Percentiles rank a stretch among this genome's conserved stretches.
phyloP scores from a whole-genome alignment of 139 green algal species.

The Asterochloris sp. region DNA sequence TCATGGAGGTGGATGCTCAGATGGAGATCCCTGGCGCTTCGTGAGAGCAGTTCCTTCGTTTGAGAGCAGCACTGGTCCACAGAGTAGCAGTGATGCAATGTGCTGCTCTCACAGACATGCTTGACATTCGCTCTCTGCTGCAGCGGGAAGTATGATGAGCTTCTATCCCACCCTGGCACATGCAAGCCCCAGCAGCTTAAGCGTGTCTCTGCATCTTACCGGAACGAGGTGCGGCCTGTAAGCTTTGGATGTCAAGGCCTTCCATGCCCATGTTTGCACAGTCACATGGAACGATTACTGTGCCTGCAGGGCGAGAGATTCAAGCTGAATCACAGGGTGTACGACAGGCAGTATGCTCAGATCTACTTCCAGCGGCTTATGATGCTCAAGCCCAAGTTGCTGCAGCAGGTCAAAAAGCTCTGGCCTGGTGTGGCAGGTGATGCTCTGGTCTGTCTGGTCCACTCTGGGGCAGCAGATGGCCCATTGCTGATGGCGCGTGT shows the following conservation, averaged over 20 bases:
- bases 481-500: no score
- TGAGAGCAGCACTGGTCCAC: no score
- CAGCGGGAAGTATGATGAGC: constrained; percentile 10
- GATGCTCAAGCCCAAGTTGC: constrained; percentile 48
- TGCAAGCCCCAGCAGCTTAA: not conserved
- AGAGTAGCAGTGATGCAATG: no score
- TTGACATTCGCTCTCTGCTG: not conserved
- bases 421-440: constrained; percentile 73
- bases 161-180: constrained; percentile 9
- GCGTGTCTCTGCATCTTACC: constrained; percentile 1
- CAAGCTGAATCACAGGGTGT: constrained; percentile 4
- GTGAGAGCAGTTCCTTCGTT: no score
- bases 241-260: not conserved
- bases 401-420: constrained; percentile 24
- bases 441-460: no score
- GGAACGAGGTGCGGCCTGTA: not conserved
- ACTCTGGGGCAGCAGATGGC: no score
- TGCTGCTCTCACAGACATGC: no score
- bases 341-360: constrained; percentile 81
- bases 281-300: not conserved
- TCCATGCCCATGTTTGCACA: not conserved
- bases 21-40: no score
- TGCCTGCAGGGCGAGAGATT: constrained; percentile 5
- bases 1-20: no score
- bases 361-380: constrained; percentile 89